Evolutionary conservation across 192 early-diverging fungal genomes (phyloP), one percentile per base, ranked within the genome.

Genomic region (Powellomyces hirtus): DNA sequence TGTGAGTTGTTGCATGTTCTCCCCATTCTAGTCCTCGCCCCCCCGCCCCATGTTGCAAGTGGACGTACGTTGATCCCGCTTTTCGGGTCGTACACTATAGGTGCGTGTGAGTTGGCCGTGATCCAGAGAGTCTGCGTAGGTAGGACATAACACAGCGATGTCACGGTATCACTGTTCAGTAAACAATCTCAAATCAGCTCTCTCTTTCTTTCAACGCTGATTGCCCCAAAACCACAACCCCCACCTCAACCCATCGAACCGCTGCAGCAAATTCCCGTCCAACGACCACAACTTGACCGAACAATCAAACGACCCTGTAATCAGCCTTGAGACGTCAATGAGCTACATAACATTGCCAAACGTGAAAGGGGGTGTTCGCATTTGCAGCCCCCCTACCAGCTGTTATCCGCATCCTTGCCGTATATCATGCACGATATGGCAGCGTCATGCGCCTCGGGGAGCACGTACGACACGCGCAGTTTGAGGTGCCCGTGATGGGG

Each of bases 361-460:
- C n/a, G n/a, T n/a, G n/a, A n/a, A n/a, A n/a, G n/a, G n/a, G n/a
- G n/a, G n/a, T n/a, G n/a, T n/a, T n/a, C 46, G 14, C 5, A 2
- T 18, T 16, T 49, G 16, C 46, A 42, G 18, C 40, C 40, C 2
- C n/a, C 46, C 63, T 59, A 83, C 84, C 84, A 86, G 71, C 82
- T 85, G 68, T 86, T 86, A 55, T 86, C 84, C 13, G 76, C 73
- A 62, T 85, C 83, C 45, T 86, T 86, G 2, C 83, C 85, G 73
- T 72, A 85, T 38, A 83, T 76, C 85, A 86, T 84, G 64, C 81
- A 84, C 5, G 83, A 81, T n/a, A 86, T 84, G 7, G 83, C 81
- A 11, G 85, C 85, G 62, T 86, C 83, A 61, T 86, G 85, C 10
- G 85, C 85, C 31, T 86, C 74, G 18, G 64, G 44, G 26, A 86